Conservation (phyloP, 371 early-diverging fungal species). For the Coemansia sp. region DNA sequence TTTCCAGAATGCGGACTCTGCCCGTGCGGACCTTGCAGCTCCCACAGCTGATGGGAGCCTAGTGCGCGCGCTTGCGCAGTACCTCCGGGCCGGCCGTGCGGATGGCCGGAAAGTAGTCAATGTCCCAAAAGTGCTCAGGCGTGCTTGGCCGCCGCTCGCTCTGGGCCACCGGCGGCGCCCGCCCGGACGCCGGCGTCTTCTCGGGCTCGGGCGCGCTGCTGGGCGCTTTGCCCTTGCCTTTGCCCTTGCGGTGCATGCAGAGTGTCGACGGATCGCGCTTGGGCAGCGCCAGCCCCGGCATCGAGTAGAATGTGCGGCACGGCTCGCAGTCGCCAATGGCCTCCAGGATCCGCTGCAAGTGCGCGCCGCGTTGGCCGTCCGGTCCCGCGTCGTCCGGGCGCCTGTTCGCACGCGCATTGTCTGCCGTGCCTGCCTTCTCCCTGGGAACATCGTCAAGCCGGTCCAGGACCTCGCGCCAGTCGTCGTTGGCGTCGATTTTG, state of each 20-base stretch:
- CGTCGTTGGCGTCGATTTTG: background rate
- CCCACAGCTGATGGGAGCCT: background rate
- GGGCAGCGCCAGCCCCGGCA: conserved; percentile 43
- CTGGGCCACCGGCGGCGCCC: conserved; percentile 1
- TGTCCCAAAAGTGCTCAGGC: conserved; percentile 47
- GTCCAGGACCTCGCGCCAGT: conserved; percentile 8
- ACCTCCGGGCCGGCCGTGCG: conserved; percentile 32
- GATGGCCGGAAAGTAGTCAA: conserved; percentile 44
- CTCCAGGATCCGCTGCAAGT: conserved; percentile 22
- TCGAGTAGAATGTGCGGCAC: conserved; percentile 36
- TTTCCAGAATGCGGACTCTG: background rate
- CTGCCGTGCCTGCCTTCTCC: background rate
- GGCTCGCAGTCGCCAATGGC: conserved; percentile 34
- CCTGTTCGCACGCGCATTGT: background rate
- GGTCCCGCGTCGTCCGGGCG: background rate
- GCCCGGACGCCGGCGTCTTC: background rate
- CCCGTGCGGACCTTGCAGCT: background rate
- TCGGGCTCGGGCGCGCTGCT: background rate
- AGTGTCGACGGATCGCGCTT: conserved; percentile 25
- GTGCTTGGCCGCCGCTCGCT: conserved; percentile 40
- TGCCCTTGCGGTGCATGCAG: conserved; percentile 39
- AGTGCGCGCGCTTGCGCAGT: conserved; percentile 24
- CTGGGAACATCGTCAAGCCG: background rate
- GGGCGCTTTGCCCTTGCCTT: conserved; percentile 7
- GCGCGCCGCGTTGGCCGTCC: background rate